These are phyloP conservation scores for Pseudogymnoascus sp. DNA, from an alignment of 2,329 filamentous ascomycete genomes.

Conservation along the genomic window DNA sequence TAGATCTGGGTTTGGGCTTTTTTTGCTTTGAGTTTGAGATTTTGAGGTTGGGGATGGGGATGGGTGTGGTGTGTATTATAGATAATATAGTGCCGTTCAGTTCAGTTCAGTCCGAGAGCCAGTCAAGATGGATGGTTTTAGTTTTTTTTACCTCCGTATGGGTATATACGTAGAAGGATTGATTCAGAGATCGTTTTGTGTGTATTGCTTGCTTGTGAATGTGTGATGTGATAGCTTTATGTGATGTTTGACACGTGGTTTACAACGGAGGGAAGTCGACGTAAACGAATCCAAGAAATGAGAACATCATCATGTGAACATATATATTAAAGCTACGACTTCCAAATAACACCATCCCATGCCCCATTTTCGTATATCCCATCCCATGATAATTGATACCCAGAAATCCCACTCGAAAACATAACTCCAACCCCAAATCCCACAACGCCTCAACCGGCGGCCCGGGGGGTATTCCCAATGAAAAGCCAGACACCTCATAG, in stretches of 20 bases:
- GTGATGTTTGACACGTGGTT: not conserved
- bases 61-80: not conserved
- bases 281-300: not conserved
- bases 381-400: not conserved
- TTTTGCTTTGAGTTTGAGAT: not conserved
- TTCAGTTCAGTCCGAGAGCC: not conserved
- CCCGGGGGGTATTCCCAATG: not conserved
- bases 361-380: not conserved
- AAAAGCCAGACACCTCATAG: not conserved
- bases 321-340: not conserved
- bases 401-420: not conserved
- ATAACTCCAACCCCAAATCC: not conserved
- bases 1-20: not conserved
- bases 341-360: not conserved
- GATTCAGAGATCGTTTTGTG: not conserved
- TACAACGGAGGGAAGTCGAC: not conserved
- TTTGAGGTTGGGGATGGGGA: not conserved
- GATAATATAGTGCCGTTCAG: not conserved
- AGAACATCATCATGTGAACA: not conserved
- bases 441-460: not conserved
- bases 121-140: not conserved
- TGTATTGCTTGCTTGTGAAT: not conserved
- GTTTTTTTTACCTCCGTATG: not conserved
- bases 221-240: not conserved
- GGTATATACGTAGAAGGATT: not conserved